A percentile compares a stretch with the other conserved stretches of the same genome.
Conservation (phyloP, 2,329 filamentous ascomycete genomes). For the Aureobasidium pullulans region DNA sequence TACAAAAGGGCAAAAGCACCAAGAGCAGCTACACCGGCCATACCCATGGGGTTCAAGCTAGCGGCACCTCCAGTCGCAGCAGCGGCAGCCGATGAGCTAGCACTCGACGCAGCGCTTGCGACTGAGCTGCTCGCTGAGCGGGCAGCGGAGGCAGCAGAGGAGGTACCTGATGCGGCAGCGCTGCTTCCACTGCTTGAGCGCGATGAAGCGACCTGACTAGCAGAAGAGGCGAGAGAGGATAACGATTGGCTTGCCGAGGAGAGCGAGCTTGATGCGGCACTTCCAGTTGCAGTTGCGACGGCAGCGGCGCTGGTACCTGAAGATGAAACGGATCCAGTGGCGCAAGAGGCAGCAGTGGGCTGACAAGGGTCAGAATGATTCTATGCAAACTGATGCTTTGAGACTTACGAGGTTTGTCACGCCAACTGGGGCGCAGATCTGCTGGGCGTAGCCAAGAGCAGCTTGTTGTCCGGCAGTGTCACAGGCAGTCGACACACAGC, state of each 20-base stretch:
- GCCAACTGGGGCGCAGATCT: conserved; percentile 8
- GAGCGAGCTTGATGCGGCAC: not conserved
- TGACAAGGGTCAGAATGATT: not conserved
- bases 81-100: not conserved
- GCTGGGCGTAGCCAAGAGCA: not conserved
- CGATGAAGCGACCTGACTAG: not conserved
- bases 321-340: not conserved
- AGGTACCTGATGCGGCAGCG: not conserved
- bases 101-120: not conserved
- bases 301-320: not conserved
- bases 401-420: conserved; percentile 9
- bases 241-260: not conserved
- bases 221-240: not conserved
- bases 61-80: not conserved
- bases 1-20: conserved; percentile 4
- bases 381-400: not conserved
- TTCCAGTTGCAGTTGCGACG: not conserved
- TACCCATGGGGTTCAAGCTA: not conserved
- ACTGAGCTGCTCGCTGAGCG: not conserved
- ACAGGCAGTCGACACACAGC: conserved; percentile 10
- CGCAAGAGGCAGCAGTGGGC: conserved; percentile 1
- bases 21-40: conserved; percentile 4
- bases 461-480: not conserved
- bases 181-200: not conserved
- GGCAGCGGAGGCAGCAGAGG: not conserved